Base-by-base conservation (phyloP, 345 rosid genomes). In the Laguncularia racemosa region DNA sequence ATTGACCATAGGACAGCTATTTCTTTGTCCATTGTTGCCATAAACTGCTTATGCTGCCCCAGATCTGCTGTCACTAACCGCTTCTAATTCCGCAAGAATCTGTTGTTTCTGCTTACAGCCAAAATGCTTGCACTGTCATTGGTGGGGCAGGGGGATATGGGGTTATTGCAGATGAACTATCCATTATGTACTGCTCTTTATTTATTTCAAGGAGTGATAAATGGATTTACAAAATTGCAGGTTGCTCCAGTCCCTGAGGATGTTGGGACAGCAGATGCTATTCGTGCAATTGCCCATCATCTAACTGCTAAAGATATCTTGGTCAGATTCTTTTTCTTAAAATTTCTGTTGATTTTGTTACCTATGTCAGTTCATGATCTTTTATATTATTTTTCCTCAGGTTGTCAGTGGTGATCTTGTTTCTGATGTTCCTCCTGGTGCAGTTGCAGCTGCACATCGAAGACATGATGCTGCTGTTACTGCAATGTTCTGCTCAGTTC, bases 361-460 rank as follows among this genome's bases (percentile, higher is more conserved):
- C 53, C 45, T 44, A 17, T 20, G 28, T 23, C 28, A n/a, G 7
- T 8, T 23, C 17, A 20, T 52, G 20, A 6, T 43, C 21, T 14
- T 6, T 16, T 44, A 20, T 61, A 11, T 52, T 58, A 66, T 65
- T 48, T 56, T 67, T 68, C 56, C 56, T 65, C 82, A 93, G 97
- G 91, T 89, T 20, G 77, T 93, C 66, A 89, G 96, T 73, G 99
- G 97, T 67, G 99, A 93, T 79, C 89, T 93, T 74, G 89, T 93
- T 72, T 84, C 97, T 71, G 99, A 93, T 77, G 85, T 93, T 80
- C 76, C 95, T 74, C 95, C 81, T 63, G 96, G 97, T 71, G 88
- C 91, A 51, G 84, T 89, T 46, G 91, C 89, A 0, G 96, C 97
- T 65, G 80, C 88, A 66, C 99, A 93, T 71, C 83, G 99, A 76